Evolutionary conservation across 2,329 filamentous ascomycete genomes (phyloP), one percentile per base, ranked within the genome.

Genomic region (Stylonectria norvegica): DNA sequence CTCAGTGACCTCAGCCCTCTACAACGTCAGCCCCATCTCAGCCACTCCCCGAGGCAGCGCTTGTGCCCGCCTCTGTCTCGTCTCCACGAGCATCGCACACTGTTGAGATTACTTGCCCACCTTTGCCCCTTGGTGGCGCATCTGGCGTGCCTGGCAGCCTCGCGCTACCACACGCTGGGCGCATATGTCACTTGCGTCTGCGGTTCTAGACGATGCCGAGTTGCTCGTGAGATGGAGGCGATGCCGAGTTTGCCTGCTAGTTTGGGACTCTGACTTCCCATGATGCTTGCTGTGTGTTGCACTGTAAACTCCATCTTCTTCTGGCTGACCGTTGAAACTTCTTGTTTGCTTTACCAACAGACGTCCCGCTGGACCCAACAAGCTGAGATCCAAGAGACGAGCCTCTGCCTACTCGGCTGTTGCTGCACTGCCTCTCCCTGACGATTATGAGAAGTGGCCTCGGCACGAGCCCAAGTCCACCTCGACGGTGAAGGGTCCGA

Each of bases 101-200:
- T 49, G 40, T 45, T 57, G 55, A 53, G 50, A 57, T 57, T 57
- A 39, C 39, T 33, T 47, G 40, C 46, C 54, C 54, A 57, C 54
- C 50, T 47, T 57, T 56, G 44, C 45, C 54, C 54, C 49, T 56
- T 40, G 31, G 50, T 57, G 52, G 52, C 52, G 50, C 31, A 23
- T 41, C 38, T 40, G 37, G 43, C 38, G 42, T 49, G 36, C 53
- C 47, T 48, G 42, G 43, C 49, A 53, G 43, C 45, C 48, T 53
- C 48, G 40, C 46, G 47, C 53, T 48, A 48, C 40, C 32, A 20
- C 32, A 34, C 36, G 42, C 49, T 27, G 20, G 37, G 31, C 42
- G 38, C 34, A 45, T 44, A 53, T 48, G 53, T 57, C 54, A 57
- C 49, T 50, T 48, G 33, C 35, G n/a, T 42, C 47, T 48, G 33